These are phyloP conservation scores for Penicillium fuscoglaucum DNA, from an alignment of 2,329 filamentous ascomycete species.

Conservation along the genomic window DNA sequence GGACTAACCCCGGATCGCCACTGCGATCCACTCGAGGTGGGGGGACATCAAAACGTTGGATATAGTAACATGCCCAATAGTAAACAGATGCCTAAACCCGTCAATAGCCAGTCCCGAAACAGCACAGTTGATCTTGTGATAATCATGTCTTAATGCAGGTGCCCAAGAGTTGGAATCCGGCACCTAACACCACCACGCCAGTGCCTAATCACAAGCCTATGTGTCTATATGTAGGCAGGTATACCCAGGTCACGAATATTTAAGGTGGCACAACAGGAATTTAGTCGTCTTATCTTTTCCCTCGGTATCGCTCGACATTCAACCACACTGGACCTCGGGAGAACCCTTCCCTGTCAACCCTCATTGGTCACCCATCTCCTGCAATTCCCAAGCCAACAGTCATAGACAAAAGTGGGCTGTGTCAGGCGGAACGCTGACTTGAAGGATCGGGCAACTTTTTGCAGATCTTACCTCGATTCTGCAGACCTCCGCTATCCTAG, in stretches of 20 bases:
- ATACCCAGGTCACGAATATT: conserved; percentile 3
- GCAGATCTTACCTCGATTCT: conserved; percentile 73
- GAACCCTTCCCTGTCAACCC: not conserved
- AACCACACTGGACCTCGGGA: not conserved
- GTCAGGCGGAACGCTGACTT: conserved; percentile 57
- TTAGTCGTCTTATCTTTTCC: conserved; percentile 4
- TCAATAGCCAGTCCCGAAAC: not conserved
- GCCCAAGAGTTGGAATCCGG: not conserved
- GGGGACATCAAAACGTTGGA: conserved; percentile 5
- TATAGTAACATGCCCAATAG: conserved; percentile 1
- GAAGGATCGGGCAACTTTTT: conserved; percentile 56
- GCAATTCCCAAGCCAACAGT: conserved; percentile 69
- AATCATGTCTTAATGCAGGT: not conserved
- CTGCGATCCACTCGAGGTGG: conserved; percentile 22
- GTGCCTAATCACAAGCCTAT: conserved; percentile 4
- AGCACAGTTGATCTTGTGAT: not conserved
- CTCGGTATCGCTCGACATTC: conserved; percentile 13
- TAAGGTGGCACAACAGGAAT: conserved; percentile 16
- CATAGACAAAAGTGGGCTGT: conserved; percentile 55
- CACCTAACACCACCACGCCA: not conserved
- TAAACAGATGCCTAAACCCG: not conserved
- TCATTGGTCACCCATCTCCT: conserved; percentile 32
- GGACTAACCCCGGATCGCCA: conserved; percentile 27
- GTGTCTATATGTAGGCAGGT: conserved; percentile 7
- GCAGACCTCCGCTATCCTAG: conserved; percentile 71